Evolutionary conservation across 23 red algal species (phyloP), one percentile per base, ranked within the genome.

Genomic region (Chondrus crispus): DNA sequence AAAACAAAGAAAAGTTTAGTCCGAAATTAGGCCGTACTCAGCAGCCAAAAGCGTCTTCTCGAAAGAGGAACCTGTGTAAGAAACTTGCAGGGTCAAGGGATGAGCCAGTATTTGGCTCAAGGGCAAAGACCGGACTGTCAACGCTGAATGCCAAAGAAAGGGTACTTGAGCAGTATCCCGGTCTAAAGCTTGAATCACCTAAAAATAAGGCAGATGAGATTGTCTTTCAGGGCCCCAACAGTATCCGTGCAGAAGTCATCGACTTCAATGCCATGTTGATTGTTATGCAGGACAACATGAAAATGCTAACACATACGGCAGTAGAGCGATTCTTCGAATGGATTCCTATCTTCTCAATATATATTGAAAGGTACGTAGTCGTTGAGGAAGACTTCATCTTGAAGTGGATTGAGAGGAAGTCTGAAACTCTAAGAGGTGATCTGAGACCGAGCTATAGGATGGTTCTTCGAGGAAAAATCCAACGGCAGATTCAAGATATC

Each of bases 271-370:
- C 68, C 6, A 95, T 95, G 83, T 73, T 89, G 49, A 39, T 68
- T 16, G 48, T 85, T 13, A 88, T 88, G 73, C 68, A 83, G n/a
- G 62, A 88, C 33, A 81, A 90, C 78, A 62, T 76, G 33, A 52
- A 53, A 37, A 81, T 68, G 64, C 55, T 95, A 48, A 85, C 93
- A 4, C 93, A 95, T 55, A 55, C 47, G 8, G 83, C 73, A 5
- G 85, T 95, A 28, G 85, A 95, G 35, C 75, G 85, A 2, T 95
- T 95, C 75, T 95, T 95, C 30, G 74, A 89, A 37, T 95, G 93
- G 93, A 76, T 88, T 43, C 85, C 84, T 42, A 38, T 90, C 37
- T 95, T 88, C 64, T 52, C 69, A 4, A 18, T 77, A 46, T 95
- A 89, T 64, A 35, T 95, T 4, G 93, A 88, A 66, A 60, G 83